A percentile compares a stretch with the other conserved stretches of the same genome.
Conservation (phyloP, 169 alveolate genomes). For the Cryptosporidium meleagridis region DNA sequence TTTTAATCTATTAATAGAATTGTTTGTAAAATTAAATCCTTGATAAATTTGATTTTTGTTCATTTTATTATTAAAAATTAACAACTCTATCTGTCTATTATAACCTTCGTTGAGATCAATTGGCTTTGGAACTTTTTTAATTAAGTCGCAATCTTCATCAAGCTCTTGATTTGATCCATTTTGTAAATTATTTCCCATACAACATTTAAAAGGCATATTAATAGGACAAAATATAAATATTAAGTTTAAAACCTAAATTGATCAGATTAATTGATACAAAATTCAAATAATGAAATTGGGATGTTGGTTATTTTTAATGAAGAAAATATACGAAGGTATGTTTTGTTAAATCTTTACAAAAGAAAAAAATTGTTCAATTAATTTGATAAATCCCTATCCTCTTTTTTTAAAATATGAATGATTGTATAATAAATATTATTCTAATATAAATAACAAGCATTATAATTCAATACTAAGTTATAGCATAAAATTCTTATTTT, state of each 20-base stretch:
- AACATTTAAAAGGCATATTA: constrained; percentile 63
- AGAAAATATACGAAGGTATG: background rate
- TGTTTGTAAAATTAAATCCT: background rate
- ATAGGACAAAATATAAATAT: background rate
- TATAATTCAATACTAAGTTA: background rate
- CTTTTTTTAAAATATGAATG: background rate
- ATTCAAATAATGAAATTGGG: background rate
- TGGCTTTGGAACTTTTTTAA: constrained; percentile 10
- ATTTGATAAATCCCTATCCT: background rate
- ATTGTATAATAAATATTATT: background rate
- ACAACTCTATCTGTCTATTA: constrained; percentile 1
- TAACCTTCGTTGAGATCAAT: constrained; percentile 53
- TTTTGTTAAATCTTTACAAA: background rate
- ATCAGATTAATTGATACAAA: background rate
- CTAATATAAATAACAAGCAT: background rate
- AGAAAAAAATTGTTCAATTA: background rate
- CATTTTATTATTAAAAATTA: background rate
- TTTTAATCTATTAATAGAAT: background rate
- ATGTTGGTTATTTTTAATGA: background rate
- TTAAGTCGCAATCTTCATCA: no score
- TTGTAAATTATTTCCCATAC: constrained; percentile 21
- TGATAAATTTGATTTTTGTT: background rate
- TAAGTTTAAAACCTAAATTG: constrained; percentile 32
- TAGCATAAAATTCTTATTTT: no score
- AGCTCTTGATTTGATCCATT: background rate